phyloP scores from a whole-genome alignment of 768 basidiomycete species.

The Chalciporus piperatus region DNA sequence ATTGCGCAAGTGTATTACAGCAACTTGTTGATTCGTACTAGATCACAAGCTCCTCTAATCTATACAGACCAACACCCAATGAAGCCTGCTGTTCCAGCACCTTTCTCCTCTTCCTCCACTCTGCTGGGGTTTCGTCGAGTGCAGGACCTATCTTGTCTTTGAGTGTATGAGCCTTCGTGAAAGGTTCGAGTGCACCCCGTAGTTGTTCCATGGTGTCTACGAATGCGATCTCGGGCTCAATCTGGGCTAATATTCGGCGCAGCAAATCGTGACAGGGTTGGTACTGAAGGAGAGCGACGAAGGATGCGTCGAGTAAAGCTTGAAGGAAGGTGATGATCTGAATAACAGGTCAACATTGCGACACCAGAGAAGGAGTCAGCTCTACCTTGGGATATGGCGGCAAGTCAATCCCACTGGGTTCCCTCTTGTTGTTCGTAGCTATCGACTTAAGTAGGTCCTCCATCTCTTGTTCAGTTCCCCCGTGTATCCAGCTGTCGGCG shows the following conservation, averaged over 20 bases:
- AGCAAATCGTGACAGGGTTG: constrained; percentile 56
- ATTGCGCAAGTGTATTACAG: neutral
- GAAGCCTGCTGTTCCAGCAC: constrained; percentile 49
- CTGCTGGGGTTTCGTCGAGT: constrained; percentile 33
- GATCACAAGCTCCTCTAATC: constrained; percentile 66
- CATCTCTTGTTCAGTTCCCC: constrained; percentile 25
- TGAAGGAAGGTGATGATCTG: constrained; percentile 63
- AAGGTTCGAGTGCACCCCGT: constrained; percentile 61
- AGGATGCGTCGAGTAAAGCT: constrained; percentile 67
- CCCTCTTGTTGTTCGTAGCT: constrained; percentile 5
- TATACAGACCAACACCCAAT: constrained; percentile 62
- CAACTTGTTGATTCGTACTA: constrained; percentile 23
- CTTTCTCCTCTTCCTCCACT: constrained; percentile 55
- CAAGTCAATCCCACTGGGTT: constrained; percentile 17
- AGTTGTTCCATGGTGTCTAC: constrained; percentile 52
- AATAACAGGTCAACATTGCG: constrained; percentile 34
- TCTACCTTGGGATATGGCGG: constrained; percentile 35
- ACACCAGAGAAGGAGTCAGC: constrained; percentile 31
- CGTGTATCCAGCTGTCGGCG: constrained; percentile 40
- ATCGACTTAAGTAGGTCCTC: constrained; percentile 23
- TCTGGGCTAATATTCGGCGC: constrained; percentile 43
- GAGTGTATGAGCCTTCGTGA: constrained; percentile 52
- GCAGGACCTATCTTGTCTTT: constrained; percentile 39
- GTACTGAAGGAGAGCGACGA: constrained; percentile 64
- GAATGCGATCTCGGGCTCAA: constrained; percentile 54